Conservation (phyloP, 768 basidiomycete genomes). For the Podaxis sp. region DNA sequence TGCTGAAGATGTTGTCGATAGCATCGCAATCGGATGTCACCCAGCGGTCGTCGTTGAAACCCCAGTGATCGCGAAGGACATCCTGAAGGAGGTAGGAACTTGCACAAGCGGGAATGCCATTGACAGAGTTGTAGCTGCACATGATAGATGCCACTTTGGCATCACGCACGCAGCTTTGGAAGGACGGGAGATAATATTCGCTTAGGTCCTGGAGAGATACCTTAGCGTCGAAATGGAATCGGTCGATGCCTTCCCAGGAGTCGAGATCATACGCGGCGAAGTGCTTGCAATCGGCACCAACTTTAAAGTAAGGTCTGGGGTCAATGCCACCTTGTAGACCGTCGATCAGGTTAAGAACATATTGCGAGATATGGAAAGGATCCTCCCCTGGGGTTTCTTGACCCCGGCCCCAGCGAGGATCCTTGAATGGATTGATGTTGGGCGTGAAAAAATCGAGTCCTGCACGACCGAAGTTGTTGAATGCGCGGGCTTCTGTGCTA, state of each 20-base stretch:
- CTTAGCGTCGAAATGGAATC: slow-evolving; percentile 51
- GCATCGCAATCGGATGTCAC: slow-evolving; percentile 60
- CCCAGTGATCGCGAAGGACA: slow-evolving; percentile 50
- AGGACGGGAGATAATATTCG: slow-evolving; percentile 54
- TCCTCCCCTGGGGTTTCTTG: slow-evolving; percentile 66
- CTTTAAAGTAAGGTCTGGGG: slow-evolving; percentile 47
- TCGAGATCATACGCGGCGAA: slow-evolving; percentile 60
- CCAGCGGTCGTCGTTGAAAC: slow-evolving; percentile 48
- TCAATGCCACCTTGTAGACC: slow-evolving; percentile 60
- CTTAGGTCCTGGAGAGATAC: slow-evolving; percentile 53
- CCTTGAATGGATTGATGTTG: slow-evolving; percentile 58
- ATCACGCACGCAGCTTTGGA: slow-evolving; percentile 60
- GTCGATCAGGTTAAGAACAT: slow-evolving; percentile 50
- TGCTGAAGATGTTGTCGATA: slow-evolving; percentile 46
- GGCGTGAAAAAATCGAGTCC: slow-evolving; percentile 59
- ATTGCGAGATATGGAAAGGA: slow-evolving; percentile 49
- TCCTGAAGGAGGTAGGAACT: slow-evolving; percentile 50
- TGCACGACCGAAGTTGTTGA: slow-evolving; percentile 51
- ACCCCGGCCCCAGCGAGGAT: slow-evolving; percentile 62
- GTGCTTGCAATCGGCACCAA: slow-evolving; percentile 60
- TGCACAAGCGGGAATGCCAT: slow-evolving; percentile 57
- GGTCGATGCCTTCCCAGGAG: slow-evolving; percentile 49
- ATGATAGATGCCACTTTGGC: slow-evolving; percentile 59
- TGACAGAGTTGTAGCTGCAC: slow-evolving; percentile 65
- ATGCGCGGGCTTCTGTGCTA: slow-evolving; percentile 57